Evolutionary conservation across 768 basidiomycete species (phyloP).

Genomic region (Phanerochaete sordida): DNA sequence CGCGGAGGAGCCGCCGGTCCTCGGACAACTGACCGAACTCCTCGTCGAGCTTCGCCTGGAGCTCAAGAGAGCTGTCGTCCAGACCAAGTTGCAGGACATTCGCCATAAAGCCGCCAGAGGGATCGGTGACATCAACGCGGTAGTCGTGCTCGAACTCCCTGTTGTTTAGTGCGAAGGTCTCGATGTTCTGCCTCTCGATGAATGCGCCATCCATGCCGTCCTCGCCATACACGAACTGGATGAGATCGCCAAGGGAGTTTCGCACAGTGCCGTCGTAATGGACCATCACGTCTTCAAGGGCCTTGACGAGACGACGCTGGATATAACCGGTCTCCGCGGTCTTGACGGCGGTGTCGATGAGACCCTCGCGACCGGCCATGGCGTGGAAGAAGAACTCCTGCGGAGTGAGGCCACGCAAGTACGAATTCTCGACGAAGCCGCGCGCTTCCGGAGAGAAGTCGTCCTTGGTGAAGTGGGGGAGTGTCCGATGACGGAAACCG

Average conservation of each 20-base stretch:
- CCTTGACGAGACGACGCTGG: conserved; percentile 96
- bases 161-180: conserved; percentile 81
- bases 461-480: conserved; percentile 98
- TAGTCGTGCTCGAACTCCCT: conserved; percentile 87
- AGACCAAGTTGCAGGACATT: conserved; percentile 85
- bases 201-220: conserved; percentile 99
- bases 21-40: conserved; percentile 61
- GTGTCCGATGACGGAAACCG: conserved; percentile 93
- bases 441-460: conserved; percentile 98
- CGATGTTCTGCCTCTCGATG: conserved; percentile 93
- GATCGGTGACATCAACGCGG: conserved; percentile 92
- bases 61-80: conserved; percentile 76
- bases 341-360: conserved; percentile 99
- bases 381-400: conserved; percentile 99
- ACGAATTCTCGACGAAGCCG: conserved; percentile 99
- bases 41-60: conserved; percentile 83
- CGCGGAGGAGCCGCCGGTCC: conserved; percentile 78
- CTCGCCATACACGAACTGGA: conserved; percentile 97
- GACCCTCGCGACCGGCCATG: conserved; percentile 98
- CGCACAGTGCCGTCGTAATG: conserved; percentile 98
- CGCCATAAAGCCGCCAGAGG: conserved; percentile 71
- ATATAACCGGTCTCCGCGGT: conserved; percentile 99
- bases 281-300: conserved; percentile 95
- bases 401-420: conserved; percentile 91
- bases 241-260: conserved; percentile 93